Evolutionary conservation across 2,329 filamentous ascomycete genomes (phyloP).

Genomic region (Eutypa lata): DNA sequence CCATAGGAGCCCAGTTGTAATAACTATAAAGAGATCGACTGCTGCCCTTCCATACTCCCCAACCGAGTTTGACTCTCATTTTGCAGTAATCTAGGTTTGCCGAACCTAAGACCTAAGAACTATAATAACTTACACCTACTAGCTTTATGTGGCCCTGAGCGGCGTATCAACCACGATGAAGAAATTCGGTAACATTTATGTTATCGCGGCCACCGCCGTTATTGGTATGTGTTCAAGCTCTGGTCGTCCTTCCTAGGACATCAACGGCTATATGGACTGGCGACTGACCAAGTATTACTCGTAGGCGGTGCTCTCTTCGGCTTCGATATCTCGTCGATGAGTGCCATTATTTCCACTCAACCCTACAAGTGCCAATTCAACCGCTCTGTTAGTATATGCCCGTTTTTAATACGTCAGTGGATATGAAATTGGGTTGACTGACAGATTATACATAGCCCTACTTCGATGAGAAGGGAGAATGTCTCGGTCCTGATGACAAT

Average conservation of each 20-base stretch:
- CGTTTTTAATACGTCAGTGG: background rate
- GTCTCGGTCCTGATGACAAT: conserved; percentile 47
- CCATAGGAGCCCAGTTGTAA: background rate
- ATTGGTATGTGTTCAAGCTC: conserved; percentile 30
- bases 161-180: conserved; percentile 25
- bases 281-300: conserved; percentile 2
- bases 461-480: conserved; percentile 33
- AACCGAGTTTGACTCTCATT: conserved; percentile 2
- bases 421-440: background rate
- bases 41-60: conserved; percentile 1
- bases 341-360: conserved; percentile 39
- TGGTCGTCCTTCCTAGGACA: background rate
- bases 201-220: conserved; percentile 41
- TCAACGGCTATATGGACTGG: background rate
- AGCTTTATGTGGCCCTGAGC: conserved; percentile 11
- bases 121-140: conserved; percentile 5
- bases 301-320: conserved; percentile 39
- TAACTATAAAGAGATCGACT: background rate
- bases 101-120: conserved; percentile 3
- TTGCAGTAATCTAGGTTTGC: conserved; percentile 6
- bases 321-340: conserved; percentile 45
- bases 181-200: conserved; percentile 37
- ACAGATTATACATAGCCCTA: conserved; percentile 19
- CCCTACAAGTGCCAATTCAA: conserved; percentile 43
- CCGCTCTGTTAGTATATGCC: conserved; percentile 21